Percentiles rank a stretch among this genome's conserved stretches.
phyloP scores from a whole-genome alignment of 2,329 filamentous ascomycete species.

The Aspergillus quadrilineatus region DNA sequence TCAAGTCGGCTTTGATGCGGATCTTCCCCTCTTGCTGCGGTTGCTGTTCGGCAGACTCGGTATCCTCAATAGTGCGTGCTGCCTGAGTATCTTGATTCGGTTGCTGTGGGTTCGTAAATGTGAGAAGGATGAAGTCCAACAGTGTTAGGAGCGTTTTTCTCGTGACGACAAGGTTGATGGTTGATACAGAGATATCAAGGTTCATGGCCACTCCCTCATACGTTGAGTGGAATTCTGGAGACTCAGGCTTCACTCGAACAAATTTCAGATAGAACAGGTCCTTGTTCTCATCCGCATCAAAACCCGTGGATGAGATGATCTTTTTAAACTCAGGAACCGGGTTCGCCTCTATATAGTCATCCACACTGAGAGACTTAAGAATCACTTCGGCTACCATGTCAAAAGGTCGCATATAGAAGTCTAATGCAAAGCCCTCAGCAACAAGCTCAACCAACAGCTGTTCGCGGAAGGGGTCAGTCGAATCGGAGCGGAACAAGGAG shows the following conservation, averaged over 20 bases:
- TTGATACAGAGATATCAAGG: constrained; percentile 84
- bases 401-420: constrained; percentile 83
- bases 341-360: constrained; percentile 90
- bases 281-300: constrained; percentile 66
- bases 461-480: constrained; percentile 72
- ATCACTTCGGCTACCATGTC: constrained; percentile 93
- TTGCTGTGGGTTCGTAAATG: constrained; percentile 70
- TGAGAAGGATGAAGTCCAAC: constrained; percentile 88
- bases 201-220: constrained; percentile 95
- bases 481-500: constrained; percentile 83
- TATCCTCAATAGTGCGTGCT: constrained; percentile 30
- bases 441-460: constrained; percentile 85
- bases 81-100: constrained; percentile 37
- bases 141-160: constrained; percentile 87
- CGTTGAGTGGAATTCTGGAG: constrained; percentile 86
- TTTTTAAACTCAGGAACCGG: constrained; percentile 90
- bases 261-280: constrained; percentile 88
- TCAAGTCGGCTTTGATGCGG: constrained; percentile 87
- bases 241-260: constrained; percentile 81
- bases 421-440: constrained; percentile 81
- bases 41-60: constrained; percentile 26
- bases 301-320: constrained; percentile 88
- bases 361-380: constrained; percentile 80
- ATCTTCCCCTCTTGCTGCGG: constrained; percentile 66
- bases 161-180: constrained; percentile 94